Conservation (phyloP, 1,284 basidiomycete genomes). For the Naganishia cerealis region DNA sequence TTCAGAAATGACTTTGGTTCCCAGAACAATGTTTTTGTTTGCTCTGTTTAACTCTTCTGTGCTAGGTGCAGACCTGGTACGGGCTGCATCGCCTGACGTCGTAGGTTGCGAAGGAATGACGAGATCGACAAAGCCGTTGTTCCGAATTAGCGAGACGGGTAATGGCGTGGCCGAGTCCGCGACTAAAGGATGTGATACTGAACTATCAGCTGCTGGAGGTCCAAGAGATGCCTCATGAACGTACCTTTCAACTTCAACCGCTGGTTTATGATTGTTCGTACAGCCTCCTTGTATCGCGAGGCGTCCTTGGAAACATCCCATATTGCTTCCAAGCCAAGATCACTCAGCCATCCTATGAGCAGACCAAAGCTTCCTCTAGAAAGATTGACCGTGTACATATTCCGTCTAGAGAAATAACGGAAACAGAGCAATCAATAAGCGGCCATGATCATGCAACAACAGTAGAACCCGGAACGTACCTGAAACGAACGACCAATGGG, state of each 20-base stretch:
- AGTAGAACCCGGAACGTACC: constrained; percentile 48
- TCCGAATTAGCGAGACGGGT: constrained; percentile 39
- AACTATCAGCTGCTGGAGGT: constrained; percentile 2
- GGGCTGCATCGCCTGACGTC: neutral
- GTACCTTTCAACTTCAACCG: constrained; percentile 86
- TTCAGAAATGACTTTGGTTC: constrained; percentile 5
- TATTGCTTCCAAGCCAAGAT: constrained; percentile 74
- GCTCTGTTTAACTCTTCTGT: constrained; percentile 24
- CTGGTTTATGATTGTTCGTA: constrained; percentile 92
- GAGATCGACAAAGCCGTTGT: constrained; percentile 25
- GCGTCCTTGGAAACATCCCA: constrained; percentile 72
- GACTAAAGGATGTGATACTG: constrained; percentile 40
- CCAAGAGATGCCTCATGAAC: constrained; percentile 33
- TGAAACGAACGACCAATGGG: constrained; percentile 77
- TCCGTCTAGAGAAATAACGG: constrained; percentile 55
- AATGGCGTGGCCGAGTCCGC: constrained; percentile 64
- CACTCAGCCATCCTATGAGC: constrained; percentile 92
- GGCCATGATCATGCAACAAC: neutral
- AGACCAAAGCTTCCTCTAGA: constrained; percentile 88
- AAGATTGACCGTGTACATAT: constrained; percentile 88
- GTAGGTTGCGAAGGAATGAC: constrained; percentile 2
- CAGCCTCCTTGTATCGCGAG: constrained; percentile 64
- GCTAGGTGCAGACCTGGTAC: constrained; percentile 10
- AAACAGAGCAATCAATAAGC: too few relatives aligned
- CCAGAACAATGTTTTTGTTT: constrained; percentile 17